Evolutionary conservation across 176 grass and related monocot genomes (phyloP).

Genomic region (Oryza glaberrima): DNA sequence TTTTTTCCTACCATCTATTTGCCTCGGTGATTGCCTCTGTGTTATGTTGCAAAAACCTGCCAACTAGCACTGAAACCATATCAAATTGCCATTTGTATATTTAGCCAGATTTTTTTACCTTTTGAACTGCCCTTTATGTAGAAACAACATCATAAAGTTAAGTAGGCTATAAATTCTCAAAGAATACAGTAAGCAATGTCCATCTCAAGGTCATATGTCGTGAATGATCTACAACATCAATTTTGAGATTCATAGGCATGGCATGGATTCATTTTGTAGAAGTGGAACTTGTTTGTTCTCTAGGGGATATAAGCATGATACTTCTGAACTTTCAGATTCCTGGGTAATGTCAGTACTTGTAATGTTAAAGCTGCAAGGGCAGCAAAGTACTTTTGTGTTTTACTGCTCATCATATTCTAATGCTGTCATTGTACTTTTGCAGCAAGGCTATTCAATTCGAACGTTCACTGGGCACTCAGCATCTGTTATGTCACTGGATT

Average conservation of each 20-base stretch:
- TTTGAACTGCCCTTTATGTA: conserved; percentile 4
- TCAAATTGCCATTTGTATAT: conserved; percentile 13
- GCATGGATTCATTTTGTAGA: conserved; percentile 16
- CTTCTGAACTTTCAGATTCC: conserved; percentile 17
- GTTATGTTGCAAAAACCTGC: not conserved
- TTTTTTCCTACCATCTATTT: not conserved
- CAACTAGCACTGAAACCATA: not conserved
- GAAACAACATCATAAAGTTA: conserved; percentile 5
- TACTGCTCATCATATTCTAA: conserved; percentile 1
- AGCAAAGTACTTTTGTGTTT: not conserved
- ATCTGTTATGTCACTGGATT: conserved; percentile 91
- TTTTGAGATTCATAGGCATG: conserved; percentile 14
- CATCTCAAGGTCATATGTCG: not conserved
- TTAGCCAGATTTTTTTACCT: not conserved
- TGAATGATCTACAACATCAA: conserved; percentile 10
- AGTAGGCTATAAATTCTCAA: conserved; percentile 11
- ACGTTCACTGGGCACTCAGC: conserved; percentile 87
- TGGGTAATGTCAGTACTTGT: not conserved
- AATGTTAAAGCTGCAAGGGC: not conserved
- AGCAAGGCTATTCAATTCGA: conserved; percentile 69
- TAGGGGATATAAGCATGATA: conserved; percentile 11
- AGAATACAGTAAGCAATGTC: not conserved
- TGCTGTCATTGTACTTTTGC: conserved; percentile 28
- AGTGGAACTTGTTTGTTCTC: conserved; percentile 18
- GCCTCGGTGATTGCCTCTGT: not conserved